Conservation (phyloP, 305 asterid species). For the Nicotiana rustica region DNA sequence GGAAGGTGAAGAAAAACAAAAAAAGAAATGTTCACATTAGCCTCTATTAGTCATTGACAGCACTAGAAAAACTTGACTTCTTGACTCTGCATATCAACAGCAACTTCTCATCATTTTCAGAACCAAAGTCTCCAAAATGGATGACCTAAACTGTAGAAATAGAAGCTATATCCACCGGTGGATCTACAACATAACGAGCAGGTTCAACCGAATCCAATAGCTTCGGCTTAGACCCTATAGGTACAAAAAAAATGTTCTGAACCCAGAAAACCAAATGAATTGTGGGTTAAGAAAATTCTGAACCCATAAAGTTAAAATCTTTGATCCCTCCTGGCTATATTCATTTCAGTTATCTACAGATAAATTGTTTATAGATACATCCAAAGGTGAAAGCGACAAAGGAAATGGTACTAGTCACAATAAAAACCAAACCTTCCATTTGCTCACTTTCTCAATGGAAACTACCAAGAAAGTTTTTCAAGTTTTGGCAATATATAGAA, state of each 20-base stretch:
- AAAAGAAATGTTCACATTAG: slow-evolving; percentile 1
- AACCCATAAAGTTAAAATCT: too few species aligned
- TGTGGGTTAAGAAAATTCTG: too few species aligned
- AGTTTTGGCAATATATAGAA: neutral
- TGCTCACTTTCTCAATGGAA: neutral
- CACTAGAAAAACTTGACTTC: slow-evolving; percentile 23
- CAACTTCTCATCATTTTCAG: neutral
- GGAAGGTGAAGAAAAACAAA: neutral
- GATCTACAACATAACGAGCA: too few species aligned
- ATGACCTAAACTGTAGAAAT: neutral
- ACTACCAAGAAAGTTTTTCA: neutral
- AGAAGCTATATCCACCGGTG: too few species aligned
- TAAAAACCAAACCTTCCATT: neutral
- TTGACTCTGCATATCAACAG: slow-evolving; percentile 28
- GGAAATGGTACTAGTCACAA: neutral
- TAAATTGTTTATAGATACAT: neutral
- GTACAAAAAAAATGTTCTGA: too few species aligned
- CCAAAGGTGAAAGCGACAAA: neutral
- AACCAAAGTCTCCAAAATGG: neutral
- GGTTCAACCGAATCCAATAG: too few species aligned
- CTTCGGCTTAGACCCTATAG: too few species aligned
- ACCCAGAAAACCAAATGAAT: too few species aligned
- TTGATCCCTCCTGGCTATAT: neutral
- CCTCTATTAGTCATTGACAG: neutral
- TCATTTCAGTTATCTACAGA: neutral